Percentiles rank a stretch among this genome's conserved stretches.
Evolutionary conservation across 441 rosid genomes (phyloP).

Genomic region (Populus hybrid): DNA sequence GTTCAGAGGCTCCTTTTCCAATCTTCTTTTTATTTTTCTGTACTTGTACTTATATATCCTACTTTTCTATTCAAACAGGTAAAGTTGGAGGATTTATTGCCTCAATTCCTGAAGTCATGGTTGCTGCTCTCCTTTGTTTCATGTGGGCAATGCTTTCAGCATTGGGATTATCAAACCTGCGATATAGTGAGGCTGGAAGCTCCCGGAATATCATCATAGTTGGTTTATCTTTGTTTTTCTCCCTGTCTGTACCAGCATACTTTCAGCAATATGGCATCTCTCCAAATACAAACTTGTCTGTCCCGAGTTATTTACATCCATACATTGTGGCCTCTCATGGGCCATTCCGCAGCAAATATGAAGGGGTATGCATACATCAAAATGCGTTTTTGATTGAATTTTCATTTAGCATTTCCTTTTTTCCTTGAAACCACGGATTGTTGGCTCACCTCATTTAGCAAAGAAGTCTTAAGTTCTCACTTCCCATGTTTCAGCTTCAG

Average conservation of each 20-base stretch:
- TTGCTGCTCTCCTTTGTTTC: slow-evolving; percentile 92
- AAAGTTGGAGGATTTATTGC: slow-evolving; percentile 97
- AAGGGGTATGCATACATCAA: slow-evolving; percentile 51
- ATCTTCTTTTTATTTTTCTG: too few species aligned
- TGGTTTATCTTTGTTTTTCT: slow-evolving; percentile 81
- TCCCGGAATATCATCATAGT: slow-evolving; percentile 91
- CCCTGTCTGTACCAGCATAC: slow-evolving; percentile 91
- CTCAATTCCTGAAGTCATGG: slow-evolving; percentile 92
- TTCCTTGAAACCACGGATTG: neutral
- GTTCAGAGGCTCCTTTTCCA: too few species aligned
- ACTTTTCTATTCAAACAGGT: slow-evolving; percentile 36
- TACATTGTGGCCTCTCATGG: slow-evolving; percentile 91
- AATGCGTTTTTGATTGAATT: neutral
- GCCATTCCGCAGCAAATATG: slow-evolving; percentile 59
- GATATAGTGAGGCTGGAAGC: slow-evolving; percentile 98
- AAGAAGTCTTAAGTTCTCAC: neutral
- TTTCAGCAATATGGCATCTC: slow-evolving; percentile 92
- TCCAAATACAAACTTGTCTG: slow-evolving; percentile 67
- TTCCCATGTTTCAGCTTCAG: neutral
- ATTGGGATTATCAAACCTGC: slow-evolving; percentile 85
- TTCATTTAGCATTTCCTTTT: neutral
- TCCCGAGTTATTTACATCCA: slow-evolving; percentile 83
- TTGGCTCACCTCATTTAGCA: neutral
- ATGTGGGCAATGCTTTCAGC: slow-evolving; percentile 99
- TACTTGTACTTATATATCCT: neutral